Conservation (phyloP, 176 grass and related monocot genomes). For the Zizania latifolia region DNA sequence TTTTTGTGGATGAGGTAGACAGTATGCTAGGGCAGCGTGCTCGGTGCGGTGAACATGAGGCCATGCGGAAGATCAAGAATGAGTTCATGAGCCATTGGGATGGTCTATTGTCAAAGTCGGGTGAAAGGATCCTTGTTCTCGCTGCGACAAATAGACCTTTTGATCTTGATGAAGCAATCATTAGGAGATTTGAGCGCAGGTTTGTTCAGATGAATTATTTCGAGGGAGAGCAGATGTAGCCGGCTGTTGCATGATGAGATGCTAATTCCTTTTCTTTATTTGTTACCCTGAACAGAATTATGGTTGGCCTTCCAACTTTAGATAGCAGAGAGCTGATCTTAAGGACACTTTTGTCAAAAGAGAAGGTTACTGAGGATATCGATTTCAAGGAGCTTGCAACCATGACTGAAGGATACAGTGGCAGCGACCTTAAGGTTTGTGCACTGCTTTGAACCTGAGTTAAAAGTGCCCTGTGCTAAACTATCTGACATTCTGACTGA, state of each 20-base stretch:
- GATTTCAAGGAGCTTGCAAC: conserved; percentile 86
- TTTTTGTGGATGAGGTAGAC: conserved; percentile 97
- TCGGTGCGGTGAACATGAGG: conserved; percentile 85
- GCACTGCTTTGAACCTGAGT: neutral
- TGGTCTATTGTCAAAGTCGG: conserved; percentile 68
- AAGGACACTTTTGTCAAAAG: conserved; percentile 77
- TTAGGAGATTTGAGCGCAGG: conserved; percentile 96
- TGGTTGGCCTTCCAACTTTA: conserved; percentile 82
- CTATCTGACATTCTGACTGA: no score
- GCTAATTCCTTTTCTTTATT: conserved; percentile 13
- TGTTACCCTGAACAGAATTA: conserved; percentile 55
- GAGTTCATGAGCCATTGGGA: conserved; percentile 99
- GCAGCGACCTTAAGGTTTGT: conserved; percentile 95
- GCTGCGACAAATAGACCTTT: conserved; percentile 96
- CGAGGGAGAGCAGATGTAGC: neutral
- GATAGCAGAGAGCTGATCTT: conserved; percentile 91
- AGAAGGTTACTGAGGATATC: conserved; percentile 51
- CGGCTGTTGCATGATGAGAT: neutral
- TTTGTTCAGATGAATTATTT: conserved; percentile 22
- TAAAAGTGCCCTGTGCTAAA: neutral
- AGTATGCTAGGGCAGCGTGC: conserved; percentile 87
- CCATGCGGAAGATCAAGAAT: conserved; percentile 97
- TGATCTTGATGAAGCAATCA: conserved; percentile 99
- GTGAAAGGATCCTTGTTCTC: conserved; percentile 91
- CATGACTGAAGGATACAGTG: conserved; percentile 85